Conservation (phyloP, 2,329 filamentous ascomycete genomes). For the Cladobotryum protrusum region DNA sequence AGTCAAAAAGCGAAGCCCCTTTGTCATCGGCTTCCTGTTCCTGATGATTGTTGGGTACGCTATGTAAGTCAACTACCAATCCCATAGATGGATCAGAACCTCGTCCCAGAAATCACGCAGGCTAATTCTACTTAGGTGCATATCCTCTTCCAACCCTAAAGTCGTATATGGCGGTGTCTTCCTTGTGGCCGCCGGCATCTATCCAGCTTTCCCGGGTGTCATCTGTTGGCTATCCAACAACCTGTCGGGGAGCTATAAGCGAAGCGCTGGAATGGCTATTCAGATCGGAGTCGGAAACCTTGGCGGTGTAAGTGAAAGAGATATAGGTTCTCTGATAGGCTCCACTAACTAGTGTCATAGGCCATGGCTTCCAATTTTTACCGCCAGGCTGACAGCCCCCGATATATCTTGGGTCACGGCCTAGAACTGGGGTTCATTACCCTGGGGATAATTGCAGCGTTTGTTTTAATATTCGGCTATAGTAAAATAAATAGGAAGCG, state of each 20-base stretch:
- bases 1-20: constrained; percentile 47
- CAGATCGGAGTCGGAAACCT: constrained; percentile 58
- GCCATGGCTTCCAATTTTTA: constrained; percentile 72
- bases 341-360: constrained; percentile 15
- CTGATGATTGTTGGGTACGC: constrained; percentile 52
- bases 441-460: constrained; percentile 38
- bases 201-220: constrained; percentile 71
- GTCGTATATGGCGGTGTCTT: constrained; percentile 71
- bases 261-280: constrained; percentile 57
- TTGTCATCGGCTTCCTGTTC: constrained; percentile 47
- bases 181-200: constrained; percentile 70
- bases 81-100: no score
- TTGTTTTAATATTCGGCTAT: constrained; percentile 46
- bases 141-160: constrained; percentile 48
- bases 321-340: neutral
- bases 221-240: constrained; percentile 79
- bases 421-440: constrained; percentile 45
- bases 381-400: constrained; percentile 42
- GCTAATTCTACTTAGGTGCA: constrained; percentile 38
- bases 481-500: constrained; percentile 52
- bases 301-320: constrained; percentile 35
- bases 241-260: constrained; percentile 59
- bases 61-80: constrained; percentile 30
- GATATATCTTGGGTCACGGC: constrained; percentile 44
- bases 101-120: neutral